Conservation (phyloP, 805 yeast genomes). For the Schizosaccharomyces lindneri region DNA sequence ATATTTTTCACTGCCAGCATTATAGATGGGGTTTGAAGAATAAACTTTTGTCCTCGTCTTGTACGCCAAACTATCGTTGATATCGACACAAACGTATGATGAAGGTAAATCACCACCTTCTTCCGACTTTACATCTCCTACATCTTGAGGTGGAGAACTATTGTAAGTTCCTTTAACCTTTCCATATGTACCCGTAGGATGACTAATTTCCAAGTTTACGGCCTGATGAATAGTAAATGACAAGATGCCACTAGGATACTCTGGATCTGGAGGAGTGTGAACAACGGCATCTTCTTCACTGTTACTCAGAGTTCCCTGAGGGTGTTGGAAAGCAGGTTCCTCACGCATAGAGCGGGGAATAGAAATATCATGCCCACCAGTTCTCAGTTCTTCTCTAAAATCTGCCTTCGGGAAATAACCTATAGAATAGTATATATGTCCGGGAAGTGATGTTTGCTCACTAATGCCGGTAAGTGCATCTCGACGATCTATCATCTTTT, state of each 20-base stretch:
- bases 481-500: neutral
- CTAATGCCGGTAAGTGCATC: neutral
- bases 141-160: neutral
- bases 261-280: neutral
- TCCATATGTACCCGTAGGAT: conserved; percentile 1
- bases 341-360: neutral
- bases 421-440: neutral
- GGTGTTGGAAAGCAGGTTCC: neutral
- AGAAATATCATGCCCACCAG: neutral
- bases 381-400: neutral
- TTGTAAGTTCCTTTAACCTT: neutral
- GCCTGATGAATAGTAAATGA: neutral
- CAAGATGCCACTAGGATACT: conserved; percentile 1
- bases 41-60: conserved; percentile 1
- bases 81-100: neutral
- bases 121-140: neutral
- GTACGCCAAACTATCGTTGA: neutral
- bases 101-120: neutral
- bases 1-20: conserved; percentile 1
- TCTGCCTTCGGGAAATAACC: neutral
- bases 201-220: neutral
- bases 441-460: neutral
- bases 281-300: conserved; percentile 1
- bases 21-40: neutral
- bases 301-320: neutral